phyloP scores from a whole-genome alignment of 139 green algal species.

The Chlorella sp. region DNA sequence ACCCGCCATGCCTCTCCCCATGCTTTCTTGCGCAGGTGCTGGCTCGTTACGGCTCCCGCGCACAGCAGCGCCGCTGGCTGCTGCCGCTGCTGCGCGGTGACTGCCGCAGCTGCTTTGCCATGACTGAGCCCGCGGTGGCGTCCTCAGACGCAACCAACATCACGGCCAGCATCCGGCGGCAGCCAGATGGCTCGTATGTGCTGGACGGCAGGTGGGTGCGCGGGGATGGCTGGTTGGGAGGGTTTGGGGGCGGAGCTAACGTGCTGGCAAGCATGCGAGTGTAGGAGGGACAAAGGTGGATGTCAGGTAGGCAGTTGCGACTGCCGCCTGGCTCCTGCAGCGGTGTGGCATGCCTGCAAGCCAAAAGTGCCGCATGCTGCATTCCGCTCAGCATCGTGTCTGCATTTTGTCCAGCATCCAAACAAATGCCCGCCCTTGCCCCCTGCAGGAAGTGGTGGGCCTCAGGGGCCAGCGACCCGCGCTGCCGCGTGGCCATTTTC shows the following conservation, averaged over 20 bases:
- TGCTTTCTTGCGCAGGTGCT: slow-evolving; percentile 58
- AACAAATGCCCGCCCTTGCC: no score
- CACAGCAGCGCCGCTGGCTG: slow-evolving; percentile 94
- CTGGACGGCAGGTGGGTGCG: slow-evolving; percentile 27
- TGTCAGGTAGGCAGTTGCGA: no score
- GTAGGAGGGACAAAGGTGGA: no score
- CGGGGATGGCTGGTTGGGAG: not conserved
- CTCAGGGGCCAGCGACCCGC: slow-evolving; percentile 84
- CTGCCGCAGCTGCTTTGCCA: slow-evolving; percentile 96
- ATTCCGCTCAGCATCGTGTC: no score
- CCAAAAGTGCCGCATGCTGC: no score
- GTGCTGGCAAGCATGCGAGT: no score
- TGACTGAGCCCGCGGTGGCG: slow-evolving; percentile 98
- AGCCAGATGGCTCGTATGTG: slow-evolving; percentile 16
- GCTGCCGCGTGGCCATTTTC: slow-evolving; percentile 91
- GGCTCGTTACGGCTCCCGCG: slow-evolving; percentile 79
- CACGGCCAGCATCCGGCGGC: slow-evolving; percentile 55
- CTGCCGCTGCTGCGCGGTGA: slow-evolving; percentile 91
- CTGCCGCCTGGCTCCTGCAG: no score
- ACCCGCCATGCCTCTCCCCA: slow-evolving; percentile 15
- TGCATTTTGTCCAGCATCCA: no score
- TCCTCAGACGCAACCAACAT: slow-evolving; percentile 99
- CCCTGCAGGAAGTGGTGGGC: slow-evolving; percentile 97
- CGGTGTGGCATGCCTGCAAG: no score
- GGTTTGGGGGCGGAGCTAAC: no score